Percentiles rank a stretch among this genome's conserved stretches.
Conservation (phyloP, 257 asterid species). For the Solanum megistacrolobum region DNA sequence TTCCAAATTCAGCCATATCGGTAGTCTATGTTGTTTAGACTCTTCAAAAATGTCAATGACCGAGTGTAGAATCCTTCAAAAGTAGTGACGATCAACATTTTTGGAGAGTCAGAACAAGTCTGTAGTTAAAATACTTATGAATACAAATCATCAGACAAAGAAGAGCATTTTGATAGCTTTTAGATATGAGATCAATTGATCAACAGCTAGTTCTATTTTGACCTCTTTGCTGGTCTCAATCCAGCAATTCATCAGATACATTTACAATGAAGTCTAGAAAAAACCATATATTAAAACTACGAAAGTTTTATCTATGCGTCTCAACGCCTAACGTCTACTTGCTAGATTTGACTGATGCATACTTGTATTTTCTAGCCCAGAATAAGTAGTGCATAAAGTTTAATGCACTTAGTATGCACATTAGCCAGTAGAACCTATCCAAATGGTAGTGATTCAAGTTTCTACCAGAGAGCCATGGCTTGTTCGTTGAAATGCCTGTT, state of each 20-base stretch:
- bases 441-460: constrained; percentile 57
- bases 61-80: too few species aligned
- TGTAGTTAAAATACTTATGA: background rate
- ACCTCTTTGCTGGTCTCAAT: constrained; percentile 3
- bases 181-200: background rate
- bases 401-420: constrained; percentile 64
- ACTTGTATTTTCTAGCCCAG: constrained; percentile 73
- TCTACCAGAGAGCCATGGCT: constrained; percentile 59
- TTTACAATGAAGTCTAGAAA: constrained; percentile 11
- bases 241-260: constrained; percentile 32
- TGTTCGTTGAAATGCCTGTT: constrained; percentile 35
- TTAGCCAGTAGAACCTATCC: constrained; percentile 83
- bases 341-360: constrained; percentile 22
- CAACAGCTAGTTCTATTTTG: background rate
- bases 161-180: background rate
- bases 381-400: constrained; percentile 73
- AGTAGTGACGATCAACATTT: background rate
- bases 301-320: background rate
- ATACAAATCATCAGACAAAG: background rate
- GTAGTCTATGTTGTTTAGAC: background rate
- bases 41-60: background rate
- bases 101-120: background rate
- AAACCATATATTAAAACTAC: background rate
- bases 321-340: background rate
- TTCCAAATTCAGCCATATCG: background rate